Percentiles rank a stretch among this genome's conserved stretches.
These are phyloP conservation scores for Diphasiastrum complanatum DNA, from an alignment of 83 land plant species.

Conservation along the genomic window DNA sequence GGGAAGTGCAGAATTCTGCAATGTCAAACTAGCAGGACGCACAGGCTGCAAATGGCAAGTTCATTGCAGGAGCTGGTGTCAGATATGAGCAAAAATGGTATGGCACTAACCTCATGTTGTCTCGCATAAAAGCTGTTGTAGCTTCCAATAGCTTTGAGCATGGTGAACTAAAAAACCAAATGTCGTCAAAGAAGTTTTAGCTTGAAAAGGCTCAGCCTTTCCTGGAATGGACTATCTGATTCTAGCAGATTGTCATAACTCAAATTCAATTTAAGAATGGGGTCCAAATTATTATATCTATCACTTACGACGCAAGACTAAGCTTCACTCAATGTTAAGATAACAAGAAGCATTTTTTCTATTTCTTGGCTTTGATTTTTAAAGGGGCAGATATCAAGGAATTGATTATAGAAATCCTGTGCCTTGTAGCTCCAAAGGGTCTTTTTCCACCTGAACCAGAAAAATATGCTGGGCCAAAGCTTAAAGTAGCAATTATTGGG, in stretches of 20 bases:
- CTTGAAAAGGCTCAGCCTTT: too few species aligned
- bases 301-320: too few species aligned
- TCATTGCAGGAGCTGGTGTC: conserved; percentile 32
- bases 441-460: conserved; percentile 95
- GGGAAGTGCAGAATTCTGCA: too few species aligned
- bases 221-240: too few species aligned
- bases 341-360: neutral
- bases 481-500: conserved; percentile 92
- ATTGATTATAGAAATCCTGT: conserved; percentile 4
- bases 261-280: too few species aligned
- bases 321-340: too few species aligned
- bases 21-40: neutral
- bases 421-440: conserved; percentile 83
- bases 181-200: too few species aligned
- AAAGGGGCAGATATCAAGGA: neutral
- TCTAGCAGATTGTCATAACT: too few species aligned
- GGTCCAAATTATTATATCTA: too few species aligned
- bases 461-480: conserved; percentile 81
- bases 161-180: neutral
- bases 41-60: conserved; percentile 8
- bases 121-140: neutral
- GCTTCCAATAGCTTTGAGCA: neutral
- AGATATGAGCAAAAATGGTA: conserved; percentile 31
- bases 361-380: neutral
- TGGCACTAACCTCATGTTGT: neutral